Evolutionary conservation across 1,284 basidiomycete genomes (phyloP).

Genomic region (Ceratobasidium sp.): DNA sequence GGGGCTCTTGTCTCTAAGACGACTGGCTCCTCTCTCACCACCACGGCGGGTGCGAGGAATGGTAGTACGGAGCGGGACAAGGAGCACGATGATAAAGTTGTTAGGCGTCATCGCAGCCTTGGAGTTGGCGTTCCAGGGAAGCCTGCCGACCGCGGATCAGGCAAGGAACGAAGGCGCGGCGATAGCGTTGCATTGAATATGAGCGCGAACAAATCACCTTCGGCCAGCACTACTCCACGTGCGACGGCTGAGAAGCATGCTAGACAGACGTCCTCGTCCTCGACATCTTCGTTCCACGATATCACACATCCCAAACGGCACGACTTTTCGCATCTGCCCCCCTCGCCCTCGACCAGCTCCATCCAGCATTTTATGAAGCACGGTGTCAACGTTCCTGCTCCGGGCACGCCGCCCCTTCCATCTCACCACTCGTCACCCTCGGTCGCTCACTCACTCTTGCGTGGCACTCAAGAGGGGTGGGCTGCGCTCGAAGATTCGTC

Average conservation of each 20-base stretch:
- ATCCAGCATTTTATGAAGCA: constrained; percentile 81
- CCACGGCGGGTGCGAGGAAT: neutral
- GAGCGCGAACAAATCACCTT: constrained; percentile 57
- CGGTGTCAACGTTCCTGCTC: constrained; percentile 59
- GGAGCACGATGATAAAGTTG: constrained; percentile 63
- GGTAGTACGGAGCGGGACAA: constrained; percentile 49
- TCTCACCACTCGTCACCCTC: constrained; percentile 48
- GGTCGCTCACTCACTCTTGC: constrained; percentile 80
- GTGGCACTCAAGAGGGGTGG: constrained; percentile 87
- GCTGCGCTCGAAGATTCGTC: constrained; percentile 83
- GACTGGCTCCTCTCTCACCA: constrained; percentile 49
- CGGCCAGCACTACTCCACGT: constrained; percentile 46
- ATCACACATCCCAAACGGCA: constrained; percentile 56
- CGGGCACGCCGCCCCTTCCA: constrained; percentile 62
- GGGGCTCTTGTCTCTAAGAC: constrained; percentile 69
- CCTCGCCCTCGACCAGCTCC: constrained; percentile 84
- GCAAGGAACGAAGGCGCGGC: constrained; percentile 68
- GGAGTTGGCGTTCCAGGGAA: constrained; percentile 63
- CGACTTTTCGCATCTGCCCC: constrained; percentile 90
- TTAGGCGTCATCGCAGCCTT: constrained; percentile 77
- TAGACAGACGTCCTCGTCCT: constrained; percentile 56
- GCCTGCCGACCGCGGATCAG: constrained; percentile 58
- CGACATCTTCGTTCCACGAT: constrained; percentile 68
- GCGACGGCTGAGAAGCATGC: constrained; percentile 50
- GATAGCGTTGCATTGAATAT: constrained; percentile 68